A percentile compares a stretch with the other conserved stretches of the same genome.
These are phyloP conservation scores for Rossbeevera mucosa DNA, from an alignment of 768 basidiomycete species.

Conservation along the genomic window DNA sequence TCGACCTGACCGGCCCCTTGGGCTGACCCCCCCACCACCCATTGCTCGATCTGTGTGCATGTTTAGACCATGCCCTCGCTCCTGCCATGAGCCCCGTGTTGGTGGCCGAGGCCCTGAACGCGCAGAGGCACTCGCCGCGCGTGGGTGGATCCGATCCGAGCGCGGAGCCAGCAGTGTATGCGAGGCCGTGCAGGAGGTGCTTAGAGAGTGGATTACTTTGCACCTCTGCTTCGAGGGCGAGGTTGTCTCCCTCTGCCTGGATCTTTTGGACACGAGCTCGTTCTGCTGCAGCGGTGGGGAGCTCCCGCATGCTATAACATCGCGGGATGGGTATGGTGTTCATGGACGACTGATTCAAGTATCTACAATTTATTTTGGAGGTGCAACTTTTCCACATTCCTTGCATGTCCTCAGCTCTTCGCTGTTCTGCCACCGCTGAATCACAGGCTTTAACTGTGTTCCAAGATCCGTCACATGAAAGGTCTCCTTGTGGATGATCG, in stretches of 20 bases:
- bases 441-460: slow-evolving; percentile 88
- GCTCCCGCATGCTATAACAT: slow-evolving; percentile 44
- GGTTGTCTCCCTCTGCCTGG: slow-evolving; percentile 6
- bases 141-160: slow-evolving; percentile 49
- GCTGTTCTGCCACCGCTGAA: slow-evolving; percentile 74
- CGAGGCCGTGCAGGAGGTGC: slow-evolving; percentile 49
- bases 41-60: slow-evolving; percentile 48
- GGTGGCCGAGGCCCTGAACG: slow-evolving; percentile 46
- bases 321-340: slow-evolving; percentile 26
- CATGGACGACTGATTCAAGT: slow-evolving; percentile 3
- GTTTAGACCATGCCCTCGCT: slow-evolving; percentile 64
- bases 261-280: slow-evolving; percentile 33
- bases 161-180: slow-evolving; percentile 58
- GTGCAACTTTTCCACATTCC: slow-evolving; percentile 62
- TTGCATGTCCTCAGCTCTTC: slow-evolving; percentile 64
- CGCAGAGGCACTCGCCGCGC: slow-evolving; percentile 43
- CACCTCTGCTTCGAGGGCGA: slow-evolving; percentile 13
- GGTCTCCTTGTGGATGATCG: slow-evolving; percentile 76
- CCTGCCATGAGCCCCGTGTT: slow-evolving; percentile 52
- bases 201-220: slow-evolving; percentile 34
- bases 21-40: slow-evolving; percentile 57
- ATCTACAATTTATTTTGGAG: slow-evolving; percentile 42
- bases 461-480: slow-evolving; percentile 91
- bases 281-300: slow-evolving; percentile 35
- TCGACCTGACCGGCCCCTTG: slow-evolving; percentile 45